phyloP scores from a whole-genome alignment of 176 grass and related monocot species.

The Aechmea fasciata region DNA sequence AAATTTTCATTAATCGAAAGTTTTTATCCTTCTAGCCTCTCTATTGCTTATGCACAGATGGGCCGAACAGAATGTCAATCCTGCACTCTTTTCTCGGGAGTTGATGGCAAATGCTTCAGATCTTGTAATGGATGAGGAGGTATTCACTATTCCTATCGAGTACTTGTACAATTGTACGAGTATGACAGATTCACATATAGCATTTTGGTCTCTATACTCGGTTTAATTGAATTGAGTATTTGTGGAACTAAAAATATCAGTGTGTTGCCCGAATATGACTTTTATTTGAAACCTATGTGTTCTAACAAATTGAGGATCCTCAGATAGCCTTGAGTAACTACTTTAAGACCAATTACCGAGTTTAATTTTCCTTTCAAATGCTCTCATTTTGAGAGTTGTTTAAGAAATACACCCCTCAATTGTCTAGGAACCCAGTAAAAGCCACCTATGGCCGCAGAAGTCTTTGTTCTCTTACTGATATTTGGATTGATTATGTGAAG shows the following conservation, averaged over 20 bases:
- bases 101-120: constrained; percentile 66
- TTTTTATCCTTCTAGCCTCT: constrained; percentile 74
- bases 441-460: not conserved
- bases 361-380: not conserved
- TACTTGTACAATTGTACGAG: not conserved
- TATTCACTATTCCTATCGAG: constrained; percentile 1
- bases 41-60: constrained; percentile 81
- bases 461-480: not conserved
- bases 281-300: not conserved
- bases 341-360: not conserved
- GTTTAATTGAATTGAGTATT: not conserved
- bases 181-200: no score
- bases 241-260: not conserved
- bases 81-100: constrained; percentile 81
- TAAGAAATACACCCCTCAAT: not conserved
- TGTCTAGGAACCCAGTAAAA: not conserved
- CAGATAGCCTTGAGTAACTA: not conserved
- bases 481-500: no score
- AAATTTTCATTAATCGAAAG: constrained; percentile 41
- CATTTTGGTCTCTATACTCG: no score
- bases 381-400: not conserved
- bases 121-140: constrained; percentile 67
- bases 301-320: not conserved
- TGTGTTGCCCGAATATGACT: not conserved
- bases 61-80: constrained; percentile 83